phyloP scores from a whole-genome alignment of 495 filamentous ascomycete species.

The Lasiosphaeria ovina region DNA sequence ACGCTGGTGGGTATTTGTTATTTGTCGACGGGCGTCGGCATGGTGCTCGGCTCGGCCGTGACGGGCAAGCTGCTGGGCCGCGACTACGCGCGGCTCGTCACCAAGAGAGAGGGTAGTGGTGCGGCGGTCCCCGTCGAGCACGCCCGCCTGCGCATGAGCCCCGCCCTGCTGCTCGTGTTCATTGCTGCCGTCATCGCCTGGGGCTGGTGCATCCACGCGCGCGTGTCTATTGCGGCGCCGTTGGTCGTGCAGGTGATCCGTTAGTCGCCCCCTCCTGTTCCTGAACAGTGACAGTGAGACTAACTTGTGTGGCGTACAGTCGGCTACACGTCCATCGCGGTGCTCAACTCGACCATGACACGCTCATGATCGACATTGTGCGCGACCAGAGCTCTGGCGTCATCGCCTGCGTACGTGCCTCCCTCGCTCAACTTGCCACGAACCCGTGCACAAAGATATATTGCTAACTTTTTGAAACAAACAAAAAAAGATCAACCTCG shows the following conservation, averaged over 20 bases:
- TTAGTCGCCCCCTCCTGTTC: background rate
- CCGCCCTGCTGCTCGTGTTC: background rate
- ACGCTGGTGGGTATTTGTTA: background rate
- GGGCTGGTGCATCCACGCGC: background rate
- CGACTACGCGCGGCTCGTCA: background rate
- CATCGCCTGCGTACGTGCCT: background rate
- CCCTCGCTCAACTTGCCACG: background rate
- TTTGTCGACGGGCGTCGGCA: background rate
- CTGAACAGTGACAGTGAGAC: background rate
- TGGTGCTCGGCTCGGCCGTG: background rate
- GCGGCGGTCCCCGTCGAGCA: background rate
- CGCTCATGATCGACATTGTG: background rate
- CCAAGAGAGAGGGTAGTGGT: background rate
- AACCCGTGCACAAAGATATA: background rate
- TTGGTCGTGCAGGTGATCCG: background rate
- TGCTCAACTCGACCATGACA: background rate
- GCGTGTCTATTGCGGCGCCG: background rate
- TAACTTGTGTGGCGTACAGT: background rate
- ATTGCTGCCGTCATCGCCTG: background rate
- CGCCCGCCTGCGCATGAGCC: slow-evolving; percentile 1
- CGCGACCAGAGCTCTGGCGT: background rate
- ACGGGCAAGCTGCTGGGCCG: background rate
- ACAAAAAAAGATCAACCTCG: background rate
- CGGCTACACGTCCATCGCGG: background rate
- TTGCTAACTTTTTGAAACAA: background rate